Evolutionary conservation across 2,329 filamentous ascomycete genomes (phyloP), one percentile per base, ranked within the genome.

Genomic region (Diaporthe vaccinii): DNA sequence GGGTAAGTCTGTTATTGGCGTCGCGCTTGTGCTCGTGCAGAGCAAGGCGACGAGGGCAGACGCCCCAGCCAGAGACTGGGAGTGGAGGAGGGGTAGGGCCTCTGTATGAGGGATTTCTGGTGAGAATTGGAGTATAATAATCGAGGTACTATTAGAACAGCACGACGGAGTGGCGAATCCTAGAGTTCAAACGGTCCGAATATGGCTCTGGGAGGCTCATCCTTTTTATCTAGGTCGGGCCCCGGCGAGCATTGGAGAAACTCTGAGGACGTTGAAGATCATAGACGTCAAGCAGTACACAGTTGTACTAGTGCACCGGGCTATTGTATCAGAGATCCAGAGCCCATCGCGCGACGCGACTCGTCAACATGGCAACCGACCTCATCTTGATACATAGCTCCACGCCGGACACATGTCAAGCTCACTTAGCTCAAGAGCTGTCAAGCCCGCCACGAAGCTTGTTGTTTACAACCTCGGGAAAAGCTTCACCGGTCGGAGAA

Each of bases 191-290:
- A 62, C 9, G 15, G 41, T 3, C 17, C 4, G 4, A 15, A 0
- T 15, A 2, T 10, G 2, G 20, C n/a, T 4, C 17, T 31, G 25
- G 39, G 61, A 5, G 2, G 3, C 22, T n/a, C 51, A 15, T 2
- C 15, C 25, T 65, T 65, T 49, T 49, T 65, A 65, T 34, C 25
- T 65, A 28, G 61, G 17, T 65, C 28, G 61, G 10, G 41, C 41
- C 17, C 39, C 20, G 15, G 4, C 17, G 17, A 22, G 14, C 4
- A 28, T 22, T 12, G n/a, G n/a, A 62, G 25, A 8, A 62, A 15
- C 20, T 15, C 1, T 41, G 25, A 46, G 9, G 12, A 25, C n/a
- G 61, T 17, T 49, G 39, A 15, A 3, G 8, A 65, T 34, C 25
- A 20, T 46, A 9, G 61, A 46, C 28, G 41, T 65, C 25, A 49